These are phyloP conservation scores for Capsicum pubescens DNA, from an alignment of 257 asterid species.

Conservation along the genomic window DNA sequence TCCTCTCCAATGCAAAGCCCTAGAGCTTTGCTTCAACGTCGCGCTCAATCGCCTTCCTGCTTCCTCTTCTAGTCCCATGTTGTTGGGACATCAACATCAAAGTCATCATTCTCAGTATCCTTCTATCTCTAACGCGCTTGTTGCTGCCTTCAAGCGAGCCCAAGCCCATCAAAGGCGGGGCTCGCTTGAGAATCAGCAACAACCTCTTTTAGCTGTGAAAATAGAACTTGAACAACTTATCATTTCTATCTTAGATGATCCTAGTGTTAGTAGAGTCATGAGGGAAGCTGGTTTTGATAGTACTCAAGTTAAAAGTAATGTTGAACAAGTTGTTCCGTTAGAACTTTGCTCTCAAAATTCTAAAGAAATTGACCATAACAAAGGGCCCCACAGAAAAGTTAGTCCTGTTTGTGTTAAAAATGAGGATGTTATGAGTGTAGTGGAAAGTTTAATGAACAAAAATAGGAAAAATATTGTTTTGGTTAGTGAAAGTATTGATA, in stretches of 20 bases:
- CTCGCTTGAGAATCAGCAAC: slow-evolving; percentile 65
- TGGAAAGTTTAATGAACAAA: slow-evolving; percentile 43
- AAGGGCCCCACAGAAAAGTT: background rate
- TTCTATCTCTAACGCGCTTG: slow-evolving; percentile 82
- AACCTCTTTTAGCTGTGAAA: slow-evolving; percentile 61
- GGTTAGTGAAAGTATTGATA: slow-evolving; percentile 63
- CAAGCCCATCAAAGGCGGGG: slow-evolving; percentile 94
- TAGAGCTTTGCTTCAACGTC: slow-evolving; percentile 94
- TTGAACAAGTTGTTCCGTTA: slow-evolving; percentile 61
- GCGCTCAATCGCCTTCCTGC: slow-evolving; percentile 89
- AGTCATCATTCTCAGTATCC: slow-evolving; percentile 49
- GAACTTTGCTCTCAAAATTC: slow-evolving; percentile 41
- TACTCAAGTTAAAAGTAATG: slow-evolving; percentile 72
- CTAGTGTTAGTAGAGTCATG: slow-evolving; percentile 95
- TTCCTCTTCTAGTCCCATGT: slow-evolving; percentile 49
- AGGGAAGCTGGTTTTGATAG: slow-evolving; percentile 89
- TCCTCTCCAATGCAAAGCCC: slow-evolving; percentile 90
- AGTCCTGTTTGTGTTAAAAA: slow-evolving; percentile 30
- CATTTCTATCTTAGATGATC: slow-evolving; percentile 84
- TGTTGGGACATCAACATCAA: slow-evolving; percentile 21
- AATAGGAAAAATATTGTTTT: slow-evolving; percentile 52
- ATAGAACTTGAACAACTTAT: slow-evolving; percentile 83
- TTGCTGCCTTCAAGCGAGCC: slow-evolving; percentile 95
- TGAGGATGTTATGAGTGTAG: slow-evolving; percentile 56
- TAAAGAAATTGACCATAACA: slow-evolving; percentile 5